Evolutionary conservation across 257 asterid species (phyloP).

Genomic region (Plectranthus barbatus): DNA sequence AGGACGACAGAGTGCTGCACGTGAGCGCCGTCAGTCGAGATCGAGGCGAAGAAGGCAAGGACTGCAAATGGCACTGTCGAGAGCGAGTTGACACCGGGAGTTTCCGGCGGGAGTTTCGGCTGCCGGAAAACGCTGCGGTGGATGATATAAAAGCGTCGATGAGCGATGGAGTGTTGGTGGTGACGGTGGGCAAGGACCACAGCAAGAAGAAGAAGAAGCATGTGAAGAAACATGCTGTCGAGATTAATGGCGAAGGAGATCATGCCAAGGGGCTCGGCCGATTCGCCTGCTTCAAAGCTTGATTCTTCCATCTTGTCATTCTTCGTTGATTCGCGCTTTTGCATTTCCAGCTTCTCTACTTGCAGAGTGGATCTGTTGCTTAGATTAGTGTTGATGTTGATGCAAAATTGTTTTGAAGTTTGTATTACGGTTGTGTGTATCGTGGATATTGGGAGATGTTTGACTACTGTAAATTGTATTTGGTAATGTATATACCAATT

Average conservation of each 20-base stretch:
- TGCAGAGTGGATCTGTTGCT: background rate
- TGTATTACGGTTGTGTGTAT: no score
- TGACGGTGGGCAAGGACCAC: slow-evolving; percentile 32
- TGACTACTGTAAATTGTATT: no score
- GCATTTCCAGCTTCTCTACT: background rate
- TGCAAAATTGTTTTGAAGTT: background rate
- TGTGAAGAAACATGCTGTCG: slow-evolving; percentile 17
- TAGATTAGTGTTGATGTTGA: background rate
- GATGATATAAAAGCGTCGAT: slow-evolving; percentile 32
- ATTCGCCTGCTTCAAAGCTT: slow-evolving; percentile 40
- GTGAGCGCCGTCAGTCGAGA: slow-evolving; percentile 14
- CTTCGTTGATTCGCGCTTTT: background rate
- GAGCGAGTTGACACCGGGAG: slow-evolving; percentile 19
- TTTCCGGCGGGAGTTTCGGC: slow-evolving; percentile 26
- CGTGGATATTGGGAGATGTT: no score
- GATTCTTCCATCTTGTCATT: background rate
- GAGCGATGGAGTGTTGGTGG: slow-evolving; percentile 39
- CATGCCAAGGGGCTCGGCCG: slow-evolving; percentile 24
- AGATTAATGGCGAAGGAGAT: slow-evolving; percentile 21
- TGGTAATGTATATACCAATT: no score
- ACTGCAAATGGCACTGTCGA: slow-evolving; percentile 29
- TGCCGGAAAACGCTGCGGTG: slow-evolving; percentile 34
- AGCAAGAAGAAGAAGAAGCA: slow-evolving; percentile 24
- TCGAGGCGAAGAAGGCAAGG: slow-evolving; percentile 6
- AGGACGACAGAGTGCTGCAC: slow-evolving; percentile 25